Evolutionary conservation across 164 flowering plant species (phyloP), one percentile per base, ranked within the genome.

Genomic region (Cinnamomum chago): DNA sequence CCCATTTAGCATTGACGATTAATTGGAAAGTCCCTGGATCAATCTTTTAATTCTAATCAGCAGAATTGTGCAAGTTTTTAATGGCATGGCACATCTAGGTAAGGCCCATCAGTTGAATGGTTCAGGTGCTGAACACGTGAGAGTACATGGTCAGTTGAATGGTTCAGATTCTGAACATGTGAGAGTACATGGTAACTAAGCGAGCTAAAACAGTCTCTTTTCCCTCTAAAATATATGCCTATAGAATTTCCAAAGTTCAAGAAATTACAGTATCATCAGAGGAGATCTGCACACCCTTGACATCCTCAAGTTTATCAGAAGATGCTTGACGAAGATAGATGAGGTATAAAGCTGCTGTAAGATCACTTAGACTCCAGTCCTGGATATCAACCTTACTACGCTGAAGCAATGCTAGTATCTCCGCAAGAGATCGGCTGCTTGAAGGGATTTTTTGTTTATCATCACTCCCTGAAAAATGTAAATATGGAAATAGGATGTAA

Each of bases 331-430:
- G 91, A 75, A 93, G 95, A 81, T 93, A 92, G n/a, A 90, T 76
- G 67, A 95, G 98, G 76, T 85, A 95, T 50, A 95, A 81, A 22
- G 95, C 98, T 58, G 91, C 71, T 0, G 97, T 90, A 78, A 95
- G 86, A 85, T 95, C 99, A 84, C 94, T 85, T 68, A 95, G 81
- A 84, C 91, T 92, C 99, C 97, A 95, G 76, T 89, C 94, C 70
- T 88, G 86, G 33, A 95, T 75, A 17, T 93, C 97, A 74, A 79
- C 76, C 82, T 89, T 90, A 81, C 95, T 92, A 69, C 87, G 76
- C 66, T 92, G 95, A 73, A 95, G 91, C 83, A 87, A 87, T 33
- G 96, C 84, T 80, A 90, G 70, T 77, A 93, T 93, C 79, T 95
- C 97, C 13, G 84, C 66, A 77, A 95, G 73, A 67, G 97, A 89